A percentile compares a stretch with the other conserved stretches of the same genome.
These are phyloP conservation scores for Babesia caballi DNA, from an alignment of 169 alveolate species.

Conservation along the genomic window DNA sequence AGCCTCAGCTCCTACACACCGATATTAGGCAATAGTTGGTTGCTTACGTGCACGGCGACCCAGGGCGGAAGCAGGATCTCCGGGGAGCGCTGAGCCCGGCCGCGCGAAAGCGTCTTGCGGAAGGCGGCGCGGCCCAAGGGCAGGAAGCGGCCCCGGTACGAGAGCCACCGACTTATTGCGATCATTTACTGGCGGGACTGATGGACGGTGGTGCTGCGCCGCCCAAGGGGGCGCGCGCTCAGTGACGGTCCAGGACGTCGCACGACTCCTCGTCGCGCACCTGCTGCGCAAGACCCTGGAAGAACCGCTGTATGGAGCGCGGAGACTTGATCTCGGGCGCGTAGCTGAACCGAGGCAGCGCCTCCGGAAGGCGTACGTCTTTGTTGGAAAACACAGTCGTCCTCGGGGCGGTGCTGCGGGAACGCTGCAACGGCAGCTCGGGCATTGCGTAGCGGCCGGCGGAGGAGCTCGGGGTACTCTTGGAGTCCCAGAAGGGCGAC, in stretches of 20 bases:
- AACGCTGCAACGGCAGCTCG: conserved; percentile 5
- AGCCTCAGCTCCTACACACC: conserved; percentile 66
- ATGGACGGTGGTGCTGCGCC: background rate
- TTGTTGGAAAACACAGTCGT: background rate
- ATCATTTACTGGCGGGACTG: conserved; percentile 5
- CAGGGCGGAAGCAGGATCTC: conserved; percentile 74
- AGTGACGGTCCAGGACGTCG: conserved; percentile 18
- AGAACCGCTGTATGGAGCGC: conserved; percentile 34
- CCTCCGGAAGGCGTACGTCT: background rate
- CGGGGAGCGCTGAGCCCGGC: conserved; percentile 74
- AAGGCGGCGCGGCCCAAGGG: conserved; percentile 74
- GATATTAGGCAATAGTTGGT: background rate
- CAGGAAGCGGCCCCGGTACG: conserved; percentile 67
- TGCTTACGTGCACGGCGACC: conserved; percentile 64
- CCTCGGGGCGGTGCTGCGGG: background rate
- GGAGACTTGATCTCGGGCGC: conserved; percentile 59
- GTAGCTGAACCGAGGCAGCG: conserved; percentile 34
- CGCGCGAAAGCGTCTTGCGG: conserved; percentile 67
- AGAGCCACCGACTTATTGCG: conserved; percentile 23
- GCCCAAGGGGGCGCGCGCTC: background rate
- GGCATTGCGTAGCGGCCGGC: conserved; percentile 56
- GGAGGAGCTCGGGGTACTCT: background rate
- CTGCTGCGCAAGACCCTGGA: conserved; percentile 8
- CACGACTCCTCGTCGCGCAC: conserved; percentile 7
- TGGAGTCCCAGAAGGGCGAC: background rate